Base-by-base conservation (phyloP, 768 basidiomycete species). In the Tylopilus balloui region DNA sequence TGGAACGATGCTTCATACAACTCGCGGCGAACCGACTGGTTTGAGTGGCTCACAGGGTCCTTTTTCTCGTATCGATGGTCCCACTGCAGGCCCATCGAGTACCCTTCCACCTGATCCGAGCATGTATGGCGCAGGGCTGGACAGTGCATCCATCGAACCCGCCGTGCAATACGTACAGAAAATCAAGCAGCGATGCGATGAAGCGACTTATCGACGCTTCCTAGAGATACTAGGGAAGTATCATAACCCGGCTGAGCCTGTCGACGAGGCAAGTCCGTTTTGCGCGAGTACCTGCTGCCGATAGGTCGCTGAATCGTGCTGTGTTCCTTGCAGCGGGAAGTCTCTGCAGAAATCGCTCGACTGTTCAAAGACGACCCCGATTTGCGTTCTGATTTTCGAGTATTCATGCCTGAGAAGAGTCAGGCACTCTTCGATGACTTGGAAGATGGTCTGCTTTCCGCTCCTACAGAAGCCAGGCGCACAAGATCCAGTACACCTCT, bases 111-210 rank as follows among this genome's bases (percentile, higher is more conserved):
- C 66, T 7, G 66, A 67, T 31, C 49, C 59, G 7, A 56, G 21
- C 21, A 42, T 58, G 27, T 69, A 65, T 45, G 59, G 66, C 11
- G 15, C 68, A 62, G 59, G 64, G 21, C 58, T 70, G 54, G 75
- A 74, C 37, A 73, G 63, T 9, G 74, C 72, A 53, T 71, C 80
- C 20, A 79, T 87, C 35, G 80, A 84, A 56, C 84, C 82, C 15
- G 96, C 96, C 0, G 85, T 98, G 48, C 83, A 91, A 59, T 98
- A 95, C 58, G 92, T 99, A 27, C 92, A 94, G 70, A 92, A 92
- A 71, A 96, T 98, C 69, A 97, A 96, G 67, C 85, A 87, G 50
- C 83, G 92, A 14, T 96, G 91, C 68, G 89, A 95, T 53, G 80
- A 90, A 0, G 91, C 92, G 14, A 92, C 88, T 5, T 92, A 91